Base-by-base conservation (phyloP, 2,329 filamentous ascomycete genomes). In the Epichloe sibirici region DNA sequence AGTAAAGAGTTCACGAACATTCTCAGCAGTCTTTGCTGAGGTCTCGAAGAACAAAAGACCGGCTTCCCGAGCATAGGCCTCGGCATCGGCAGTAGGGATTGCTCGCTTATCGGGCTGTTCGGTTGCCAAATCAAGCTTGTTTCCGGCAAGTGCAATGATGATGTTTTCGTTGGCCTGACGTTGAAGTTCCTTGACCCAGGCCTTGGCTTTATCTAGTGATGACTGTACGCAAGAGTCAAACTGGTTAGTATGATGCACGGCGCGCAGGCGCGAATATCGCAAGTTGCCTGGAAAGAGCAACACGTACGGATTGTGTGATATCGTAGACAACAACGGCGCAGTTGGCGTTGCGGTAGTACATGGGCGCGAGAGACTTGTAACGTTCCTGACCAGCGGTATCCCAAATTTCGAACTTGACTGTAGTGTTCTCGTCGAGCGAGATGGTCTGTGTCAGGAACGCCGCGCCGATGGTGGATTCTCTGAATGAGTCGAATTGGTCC, bases 381-480 rank as follows among this genome's bases (percentile, higher is more conserved):
- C 94, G 83, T 74, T 98, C 93, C 74, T 98, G 93, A 58, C 93
- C 93, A 57, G 93, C 93, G 9, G 93, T 98, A 72, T 96, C 90
- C 90, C 93, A 98, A 68, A 98, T 98, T 74, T 98, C 93, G 66
- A 98, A 98, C 77, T 98, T 98, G 72, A 98, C 91, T 53, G 93
- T 98, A 55, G 93, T 97, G 72, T 83, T 93, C 68, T 97, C 93
- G 69, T 97, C 91, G 71, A 98, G 86, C 54, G 91, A 91, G 69
- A 98, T 96, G 61, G 93, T 98, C 74, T 98, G 93, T 64, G 93
- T 98, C 61, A 98, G 81, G 79, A 98, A 98, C 61, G 94, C 94
- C 63, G 94, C 93, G 71, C 93, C 91, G 73, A 96, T 96, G 57
- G 91, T 96, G 53, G 90, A 95, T 82, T 96, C 91, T 72, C 90